Percentiles rank a stretch among this genome's conserved stretches.
Evolutionary conservation across 2,329 filamentous ascomycete species (phyloP).

Genomic region (Dryadomyces quercivorus): DNA sequence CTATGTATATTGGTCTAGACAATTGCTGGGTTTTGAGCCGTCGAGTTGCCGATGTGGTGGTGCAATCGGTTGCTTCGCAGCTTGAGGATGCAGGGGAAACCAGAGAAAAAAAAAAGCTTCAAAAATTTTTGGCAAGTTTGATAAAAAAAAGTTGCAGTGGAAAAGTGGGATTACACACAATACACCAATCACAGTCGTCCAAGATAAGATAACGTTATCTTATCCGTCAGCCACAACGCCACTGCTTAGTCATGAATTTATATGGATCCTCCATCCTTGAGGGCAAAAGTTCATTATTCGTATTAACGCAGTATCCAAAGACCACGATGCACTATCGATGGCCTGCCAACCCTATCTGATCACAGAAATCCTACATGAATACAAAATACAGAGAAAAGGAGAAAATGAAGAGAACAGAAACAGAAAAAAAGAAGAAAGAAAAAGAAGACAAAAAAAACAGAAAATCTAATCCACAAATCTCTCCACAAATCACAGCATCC

Average conservation of each 20-base stretch:
- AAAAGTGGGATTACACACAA: neutral
- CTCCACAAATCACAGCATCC: neutral
- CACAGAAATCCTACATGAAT: neutral
- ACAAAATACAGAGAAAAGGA: neutral
- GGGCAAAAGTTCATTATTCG: neutral
- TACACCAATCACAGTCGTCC: neutral
- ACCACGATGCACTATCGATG: slow-evolving; percentile 11
- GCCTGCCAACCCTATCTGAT: neutral
- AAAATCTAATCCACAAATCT: too few relatives aligned
- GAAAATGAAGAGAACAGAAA: neutral
- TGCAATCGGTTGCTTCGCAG: neutral
- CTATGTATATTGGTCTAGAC: neutral
- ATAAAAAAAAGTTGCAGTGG: slow-evolving; percentile 10
- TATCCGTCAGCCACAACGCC: neutral
- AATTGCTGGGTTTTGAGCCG: too few relatives aligned
- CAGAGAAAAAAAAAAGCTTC: slow-evolving; percentile 5
- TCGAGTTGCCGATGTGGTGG: neutral
- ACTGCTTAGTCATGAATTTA: neutral
- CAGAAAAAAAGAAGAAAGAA: too few relatives aligned
- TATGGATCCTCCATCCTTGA: too few relatives aligned
- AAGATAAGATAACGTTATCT: neutral
- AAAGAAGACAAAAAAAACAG: too few relatives aligned
- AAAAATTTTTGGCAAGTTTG: slow-evolving; percentile 5
- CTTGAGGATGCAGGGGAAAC: neutral
- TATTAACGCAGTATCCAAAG: neutral